Base-by-base conservation (phyloP, 75 land plant genomes). In the Sequoiadendron giganteum region DNA sequence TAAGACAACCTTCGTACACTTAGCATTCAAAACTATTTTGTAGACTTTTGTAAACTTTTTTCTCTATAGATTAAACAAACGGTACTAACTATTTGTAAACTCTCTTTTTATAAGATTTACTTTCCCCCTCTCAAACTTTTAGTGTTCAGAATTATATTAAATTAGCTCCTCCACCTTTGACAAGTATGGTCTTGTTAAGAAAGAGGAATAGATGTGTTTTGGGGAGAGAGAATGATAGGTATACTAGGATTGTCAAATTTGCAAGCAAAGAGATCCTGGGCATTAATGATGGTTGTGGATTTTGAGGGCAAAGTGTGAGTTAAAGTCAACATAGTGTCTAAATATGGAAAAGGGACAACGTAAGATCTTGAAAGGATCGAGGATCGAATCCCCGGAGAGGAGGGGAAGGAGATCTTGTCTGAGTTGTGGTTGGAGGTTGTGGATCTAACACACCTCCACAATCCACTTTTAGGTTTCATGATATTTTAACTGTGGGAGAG, bases 371-470 rank as follows among this genome's bases (percentile, higher is more conserved):
- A 11, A 21, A 81, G 84, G 2, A 82, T 82, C 84, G 49, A 82
- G 30, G 84, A 45, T 54, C 86, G 28, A 32, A 85, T 85, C 85
- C 54, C 54, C 85, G 49, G 34, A 1, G 34, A 84, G 85, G 54
- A 54, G 40, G 85, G 14, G 54, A 85, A 85, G 43, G 28, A 47
- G 85, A 85, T 85, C 85, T 85, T 85, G 85, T 85, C 85, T 85
- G 58, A 49, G 85, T 84, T 83, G 34, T 40, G 18, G 25, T 1
- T 10, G 38, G 13, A 16, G 55, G 42, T 18, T 30, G 15, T 34
- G 85, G 43, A 45, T 47, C 32, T 48, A 84, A 11, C 32, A n/a
- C 85, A 10, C 56, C 70, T n/a, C 15, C 70, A 39, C 38, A 10
- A 10, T n/a, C 48, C n/a, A 16, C 13, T 49, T 9, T 47, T 49